Evolutionary conservation across 768 basidiomycete species (phyloP).

Genomic region (Hemileccinum impolitum): DNA sequence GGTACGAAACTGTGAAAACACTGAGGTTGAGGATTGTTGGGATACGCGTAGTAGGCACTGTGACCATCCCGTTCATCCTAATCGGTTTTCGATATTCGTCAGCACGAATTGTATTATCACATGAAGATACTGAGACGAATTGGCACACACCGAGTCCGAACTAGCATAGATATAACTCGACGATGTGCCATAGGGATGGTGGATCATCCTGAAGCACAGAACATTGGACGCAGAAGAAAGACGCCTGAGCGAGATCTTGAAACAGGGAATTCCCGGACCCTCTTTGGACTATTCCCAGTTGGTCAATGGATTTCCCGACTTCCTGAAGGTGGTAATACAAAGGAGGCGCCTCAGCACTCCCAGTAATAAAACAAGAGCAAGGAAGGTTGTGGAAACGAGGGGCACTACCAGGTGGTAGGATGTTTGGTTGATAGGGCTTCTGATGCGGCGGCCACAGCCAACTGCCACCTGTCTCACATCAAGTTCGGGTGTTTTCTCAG

Average conservation of each 20-base stretch:
- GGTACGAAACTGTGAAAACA: slow-evolving; percentile 26
- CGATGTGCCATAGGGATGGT: slow-evolving; percentile 28
- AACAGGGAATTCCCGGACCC: slow-evolving; percentile 1
- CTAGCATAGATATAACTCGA: slow-evolving; percentile 26
- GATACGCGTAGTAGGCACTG: neutral
- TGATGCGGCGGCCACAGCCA: too few relatives aligned
- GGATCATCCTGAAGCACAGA: slow-evolving; percentile 25
- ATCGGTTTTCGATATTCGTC: neutral
- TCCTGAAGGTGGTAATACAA: neutral
- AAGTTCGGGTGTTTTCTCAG: too few relatives aligned
- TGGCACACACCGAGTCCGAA: slow-evolving; percentile 17
- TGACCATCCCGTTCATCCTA: slow-evolving; percentile 9
- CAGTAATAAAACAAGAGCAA: too few relatives aligned
- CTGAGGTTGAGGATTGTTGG: slow-evolving; percentile 13
- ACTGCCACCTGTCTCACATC: too few relatives aligned
- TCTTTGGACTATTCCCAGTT: neutral
- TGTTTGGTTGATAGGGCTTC: too few relatives aligned
- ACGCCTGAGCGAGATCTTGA: neutral
- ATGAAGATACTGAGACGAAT: neutral
- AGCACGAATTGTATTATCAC: neutral
- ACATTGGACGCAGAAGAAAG: slow-evolving; percentile 15
- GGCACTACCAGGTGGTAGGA: too few relatives aligned
- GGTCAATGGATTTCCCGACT: slow-evolving; percentile 3
- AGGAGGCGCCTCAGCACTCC: neutral
- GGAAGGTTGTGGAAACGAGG: too few relatives aligned